Evolutionary conservation across 345 rosid species (phyloP).

Genomic region (Hibiscus tridactylites): DNA sequence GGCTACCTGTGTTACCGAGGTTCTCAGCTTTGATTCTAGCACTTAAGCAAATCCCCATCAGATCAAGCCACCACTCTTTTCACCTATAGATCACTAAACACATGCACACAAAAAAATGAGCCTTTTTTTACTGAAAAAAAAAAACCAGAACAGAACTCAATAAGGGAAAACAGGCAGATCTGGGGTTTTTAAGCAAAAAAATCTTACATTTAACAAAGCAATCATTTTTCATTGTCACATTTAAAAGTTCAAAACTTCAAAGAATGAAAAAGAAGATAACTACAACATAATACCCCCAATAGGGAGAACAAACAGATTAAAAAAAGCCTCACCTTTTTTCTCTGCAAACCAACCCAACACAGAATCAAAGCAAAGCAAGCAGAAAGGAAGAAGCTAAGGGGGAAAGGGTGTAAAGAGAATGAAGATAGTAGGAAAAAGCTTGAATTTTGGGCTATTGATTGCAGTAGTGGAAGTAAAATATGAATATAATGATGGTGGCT

Average conservation of each 20-base stretch:
- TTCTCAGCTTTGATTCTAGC: slow-evolving; percentile 84
- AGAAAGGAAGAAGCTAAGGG: not conserved
- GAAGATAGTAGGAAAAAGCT: not conserved
- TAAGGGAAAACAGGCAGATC: slow-evolving; percentile 29
- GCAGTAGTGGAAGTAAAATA: not conserved
- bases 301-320: not conserved
- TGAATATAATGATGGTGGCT: not conserved
- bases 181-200: slow-evolving; percentile 3
- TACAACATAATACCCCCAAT: not conserved
- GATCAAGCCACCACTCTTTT: slow-evolving; percentile 15
- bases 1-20: slow-evolving; percentile 55
- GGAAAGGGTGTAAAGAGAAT: not conserved
- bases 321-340: slow-evolving; percentile 16
- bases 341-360: slow-evolving; percentile 1
- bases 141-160: not conserved
- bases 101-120: not conserved
- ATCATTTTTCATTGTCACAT: not conserved
- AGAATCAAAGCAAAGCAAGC: slow-evolving; percentile 7
- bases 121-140: slow-evolving; percentile 1
- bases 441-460: not conserved
- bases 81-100: slow-evolving; percentile 19
- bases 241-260: not conserved
- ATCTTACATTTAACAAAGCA: not conserved
- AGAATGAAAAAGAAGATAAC: too few species aligned
- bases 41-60: slow-evolving; percentile 93